Conservation (phyloP, 352 stramenopile genomes). For the Phytophthora ramorum region DNA sequence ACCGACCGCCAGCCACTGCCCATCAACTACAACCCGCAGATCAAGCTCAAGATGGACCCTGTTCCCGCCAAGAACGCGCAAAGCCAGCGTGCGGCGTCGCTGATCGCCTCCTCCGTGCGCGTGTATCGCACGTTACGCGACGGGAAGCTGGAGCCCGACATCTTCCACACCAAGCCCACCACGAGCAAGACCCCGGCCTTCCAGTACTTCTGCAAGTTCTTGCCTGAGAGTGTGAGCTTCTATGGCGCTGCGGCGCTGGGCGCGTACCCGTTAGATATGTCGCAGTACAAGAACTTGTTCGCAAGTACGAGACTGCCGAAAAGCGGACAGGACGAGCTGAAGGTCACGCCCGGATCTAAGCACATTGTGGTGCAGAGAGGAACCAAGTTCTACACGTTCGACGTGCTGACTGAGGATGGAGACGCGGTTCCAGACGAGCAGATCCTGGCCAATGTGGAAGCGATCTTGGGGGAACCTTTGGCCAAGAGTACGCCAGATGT, state of each 20-base stretch:
- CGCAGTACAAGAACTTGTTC: constrained; percentile 93
- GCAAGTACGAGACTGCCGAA: constrained; percentile 78
- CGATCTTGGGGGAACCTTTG: constrained; percentile 79
- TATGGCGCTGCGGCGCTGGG: constrained; percentile 87
- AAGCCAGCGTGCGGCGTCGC: constrained; percentile 80
- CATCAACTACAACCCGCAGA: constrained; percentile 93
- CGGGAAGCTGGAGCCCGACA: constrained; percentile 81
- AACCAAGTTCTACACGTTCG: constrained; percentile 87
- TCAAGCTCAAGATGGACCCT: constrained; percentile 89
- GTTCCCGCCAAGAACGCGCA: constrained; percentile 86
- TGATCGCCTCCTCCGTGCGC: constrained; percentile 87
- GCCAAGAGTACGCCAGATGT: constrained; percentile 36
- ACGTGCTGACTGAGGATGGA: constrained; percentile 80
- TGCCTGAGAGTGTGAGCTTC: constrained; percentile 88
- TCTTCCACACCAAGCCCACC: constrained; percentile 91
- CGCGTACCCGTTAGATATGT: constrained; percentile 93
- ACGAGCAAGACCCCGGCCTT: constrained; percentile 81
- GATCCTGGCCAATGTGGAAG: constrained; percentile 87
- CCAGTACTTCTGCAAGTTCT: constrained; percentile 80
- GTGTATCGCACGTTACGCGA: constrained; percentile 87
- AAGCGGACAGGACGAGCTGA: constrained; percentile 71
- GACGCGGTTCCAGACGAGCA: constrained; percentile 68
- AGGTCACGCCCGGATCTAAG: constrained; percentile 62
- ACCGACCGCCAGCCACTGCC: constrained; percentile 84
- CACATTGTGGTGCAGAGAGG: constrained; percentile 90